Evolutionary conservation across 2,329 filamentous ascomycete species (phyloP).

Genomic region (Lachnellula suecica): DNA sequence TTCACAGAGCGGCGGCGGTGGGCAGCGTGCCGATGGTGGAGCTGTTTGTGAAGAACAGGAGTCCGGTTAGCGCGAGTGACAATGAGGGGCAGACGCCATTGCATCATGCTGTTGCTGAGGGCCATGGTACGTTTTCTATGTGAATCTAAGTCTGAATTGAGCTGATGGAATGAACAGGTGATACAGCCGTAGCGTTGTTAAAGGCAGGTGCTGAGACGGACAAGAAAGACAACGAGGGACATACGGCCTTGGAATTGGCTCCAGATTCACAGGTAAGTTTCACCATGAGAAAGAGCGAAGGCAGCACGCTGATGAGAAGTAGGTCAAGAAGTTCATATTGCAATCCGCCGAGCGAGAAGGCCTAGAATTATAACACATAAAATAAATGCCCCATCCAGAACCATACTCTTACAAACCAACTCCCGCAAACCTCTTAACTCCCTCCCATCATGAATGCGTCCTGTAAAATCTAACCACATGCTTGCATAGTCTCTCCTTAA

Average conservation of each 20-base stretch:
- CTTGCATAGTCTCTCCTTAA: background rate
- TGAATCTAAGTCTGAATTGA: background rate
- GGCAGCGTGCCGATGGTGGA: slow-evolving; percentile 87
- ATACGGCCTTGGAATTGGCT: slow-evolving; percentile 74
- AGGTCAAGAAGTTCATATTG: slow-evolving; percentile 36
- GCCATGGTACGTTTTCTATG: slow-evolving; percentile 52
- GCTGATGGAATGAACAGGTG: slow-evolving; percentile 48
- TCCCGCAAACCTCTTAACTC: background rate
- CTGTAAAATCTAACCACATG: background rate
- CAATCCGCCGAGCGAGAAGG: slow-evolving; percentile 82
- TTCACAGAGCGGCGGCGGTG: slow-evolving; percentile 88
- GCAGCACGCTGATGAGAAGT: background rate
- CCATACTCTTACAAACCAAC: background rate
- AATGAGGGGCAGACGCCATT: slow-evolving; percentile 81
- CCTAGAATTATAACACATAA: slow-evolving; percentile 54
- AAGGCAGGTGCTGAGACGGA: slow-evolving; percentile 82
- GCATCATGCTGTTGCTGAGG: slow-evolving; percentile 82
- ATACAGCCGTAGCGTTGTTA: slow-evolving; percentile 78
- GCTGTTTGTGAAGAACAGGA: slow-evolving; percentile 72
- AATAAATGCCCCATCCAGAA: background rate
- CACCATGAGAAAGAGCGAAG: background rate
- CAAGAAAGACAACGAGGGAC: slow-evolving; percentile 72
- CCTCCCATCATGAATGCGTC: background rate
- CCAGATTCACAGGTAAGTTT: slow-evolving; percentile 76
- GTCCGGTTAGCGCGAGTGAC: slow-evolving; percentile 83